Evolutionary conservation across 805 yeast species (phyloP).

Genomic region (Jamesozyma spencerorum): DNA sequence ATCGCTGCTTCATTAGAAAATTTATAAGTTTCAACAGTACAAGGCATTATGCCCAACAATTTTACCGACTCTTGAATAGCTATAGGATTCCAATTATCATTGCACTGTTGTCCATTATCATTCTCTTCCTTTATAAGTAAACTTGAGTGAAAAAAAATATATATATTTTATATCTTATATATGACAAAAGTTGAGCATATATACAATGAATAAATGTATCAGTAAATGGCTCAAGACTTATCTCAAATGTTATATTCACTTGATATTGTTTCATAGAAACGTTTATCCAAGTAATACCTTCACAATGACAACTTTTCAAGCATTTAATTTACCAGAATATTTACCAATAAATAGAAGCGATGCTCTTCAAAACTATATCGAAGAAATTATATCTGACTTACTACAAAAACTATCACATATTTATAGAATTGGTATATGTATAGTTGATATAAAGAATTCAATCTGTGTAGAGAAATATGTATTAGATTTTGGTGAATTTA

Average conservation of each 20-base stretch:
- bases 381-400: conserved; percentile 25
- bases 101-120: not conserved
- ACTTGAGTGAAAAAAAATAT: not conserved
- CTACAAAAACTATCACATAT: conserved; percentile 18
- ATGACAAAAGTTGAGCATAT: too few species aligned
- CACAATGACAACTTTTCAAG: conserved; percentile 30
- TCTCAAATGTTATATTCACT: conserved; percentile 32
- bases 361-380: conserved; percentile 32
- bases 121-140: not conserved
- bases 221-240: conserved; percentile 26
- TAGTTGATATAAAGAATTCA: conserved; percentile 15
- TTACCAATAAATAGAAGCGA: conserved; percentile 42
- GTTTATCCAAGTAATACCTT: conserved; percentile 32
- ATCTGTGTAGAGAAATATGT: conserved; percentile 24
- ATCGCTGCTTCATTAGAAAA: conserved; percentile 89
- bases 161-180: not conserved
- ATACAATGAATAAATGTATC: conserved; percentile 21
- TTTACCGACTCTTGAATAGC: not conserved
- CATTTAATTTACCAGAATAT: conserved; percentile 35
- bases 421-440: conserved; percentile 18
- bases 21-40: conserved; percentile 16
- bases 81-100: not conserved
- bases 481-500: conserved; percentile 27
- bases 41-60: not conserved
- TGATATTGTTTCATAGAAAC: conserved; percentile 30